Base-by-base conservation (phyloP, 2,329 filamentous ascomycete genomes). In the Aspergillus brasiliensis region DNA sequence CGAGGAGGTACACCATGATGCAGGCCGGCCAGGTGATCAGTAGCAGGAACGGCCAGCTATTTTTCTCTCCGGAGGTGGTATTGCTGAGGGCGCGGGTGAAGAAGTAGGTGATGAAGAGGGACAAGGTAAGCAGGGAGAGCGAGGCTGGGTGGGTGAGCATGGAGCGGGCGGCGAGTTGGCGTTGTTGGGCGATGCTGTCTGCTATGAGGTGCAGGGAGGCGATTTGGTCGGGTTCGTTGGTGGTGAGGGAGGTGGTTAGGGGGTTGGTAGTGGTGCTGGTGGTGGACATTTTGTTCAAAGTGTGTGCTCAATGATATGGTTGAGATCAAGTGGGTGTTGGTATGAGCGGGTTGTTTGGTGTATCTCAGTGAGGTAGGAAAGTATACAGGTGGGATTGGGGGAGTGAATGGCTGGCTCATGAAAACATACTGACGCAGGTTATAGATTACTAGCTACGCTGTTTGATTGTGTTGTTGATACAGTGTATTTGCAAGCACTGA, bases 181-280 rank as follows among this genome's bases (percentile, higher is more conserved):
- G 87, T 80, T 95, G 92, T 77, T 96, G 89, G 37, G 91, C 90
- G 52, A 96, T 85, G 60, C 88, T 91, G 76, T 94, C 91, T 62
- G 91, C 89, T 40, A 96, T 83, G 19, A 96, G 84, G 63, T 85
- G 84, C 54, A 96, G 81, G 17, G 88, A 88, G 58, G 86, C 83
- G 63, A 87, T 78, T 71, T 88, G 87, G 73, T 92, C 89, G 54
- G 81, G 72, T 52, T 85, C 78, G 52, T 74, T 69, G 53, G 72
- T 72, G 23, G 81, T 74, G 13, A 78, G 54, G 63, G 62, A 58
- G 44, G 70, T 72, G 48, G 61, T 68, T 23, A 77, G 67, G 23
- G 21, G 4, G 11, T 34, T 34, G 11, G 5, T 34, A 5, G 28
- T 34, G 10, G 11, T 8, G 27, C 27, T 8, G 46, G n/a, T 72